Evolutionary conservation across 2,329 filamentous ascomycete species (phyloP).

Genomic region (Ceratocystiopsis sp.): DNA sequence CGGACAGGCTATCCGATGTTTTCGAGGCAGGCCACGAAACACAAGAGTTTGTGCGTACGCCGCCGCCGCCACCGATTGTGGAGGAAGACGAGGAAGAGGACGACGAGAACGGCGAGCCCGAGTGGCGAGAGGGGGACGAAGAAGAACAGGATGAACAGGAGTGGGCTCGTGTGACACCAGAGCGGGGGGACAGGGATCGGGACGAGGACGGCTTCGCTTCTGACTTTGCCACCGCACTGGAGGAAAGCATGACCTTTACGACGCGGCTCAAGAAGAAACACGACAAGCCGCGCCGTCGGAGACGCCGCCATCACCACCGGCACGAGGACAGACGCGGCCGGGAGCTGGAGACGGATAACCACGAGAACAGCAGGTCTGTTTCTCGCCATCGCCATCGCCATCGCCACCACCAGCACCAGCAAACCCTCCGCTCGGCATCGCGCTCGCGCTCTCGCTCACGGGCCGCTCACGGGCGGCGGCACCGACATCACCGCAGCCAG

Average conservation of each 20-base stretch:
- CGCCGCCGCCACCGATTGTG: slow-evolving; percentile 5
- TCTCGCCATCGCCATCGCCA: slow-evolving; percentile 11
- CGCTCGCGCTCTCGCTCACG: too few species aligned
- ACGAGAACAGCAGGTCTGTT: too few species aligned
- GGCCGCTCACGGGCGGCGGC: too few species aligned
- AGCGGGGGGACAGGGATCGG: too few species aligned
- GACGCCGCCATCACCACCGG: too few species aligned
- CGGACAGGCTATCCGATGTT: too few species aligned
- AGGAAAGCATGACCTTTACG: slow-evolving; percentile 22
- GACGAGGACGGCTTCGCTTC: slow-evolving; percentile 16
- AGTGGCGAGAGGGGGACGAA: slow-evolving; percentile 14
- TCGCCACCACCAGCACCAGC: slow-evolving; percentile 7
- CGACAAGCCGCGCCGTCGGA: too few species aligned
- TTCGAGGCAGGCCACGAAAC: background rate
- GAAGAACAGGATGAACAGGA: slow-evolving; percentile 2
- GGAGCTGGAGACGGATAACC: too few species aligned
- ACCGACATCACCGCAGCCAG: background rate
- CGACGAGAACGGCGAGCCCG: background rate
- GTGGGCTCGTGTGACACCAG: too few species aligned
- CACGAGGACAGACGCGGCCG: too few species aligned
- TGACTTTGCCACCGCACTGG: slow-evolving; percentile 17
- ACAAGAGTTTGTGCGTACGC: background rate
- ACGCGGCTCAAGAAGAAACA: slow-evolving; percentile 32
- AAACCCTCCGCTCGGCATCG: background rate
- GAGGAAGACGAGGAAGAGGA: slow-evolving; percentile 15